A percentile compares a stretch with the other conserved stretches of the same genome.
Conservation (phyloP, 2,329 filamentous ascomycete species). For the Penicillium hesseltinei region DNA sequence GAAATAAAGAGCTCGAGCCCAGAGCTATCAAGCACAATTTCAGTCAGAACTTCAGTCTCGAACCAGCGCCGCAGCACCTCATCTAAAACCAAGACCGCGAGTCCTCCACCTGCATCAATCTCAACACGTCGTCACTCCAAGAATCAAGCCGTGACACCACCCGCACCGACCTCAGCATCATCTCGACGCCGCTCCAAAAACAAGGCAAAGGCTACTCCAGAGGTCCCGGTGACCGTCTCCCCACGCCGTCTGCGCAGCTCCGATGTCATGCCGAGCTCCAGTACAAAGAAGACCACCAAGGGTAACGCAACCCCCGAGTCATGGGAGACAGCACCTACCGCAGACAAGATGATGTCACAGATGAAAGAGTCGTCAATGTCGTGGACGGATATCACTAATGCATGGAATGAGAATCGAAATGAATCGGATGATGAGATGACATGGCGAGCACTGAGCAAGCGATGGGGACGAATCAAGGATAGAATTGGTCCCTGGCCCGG, state of each 20-base stretch:
- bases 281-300: not conserved
- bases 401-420: not conserved
- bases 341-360: conserved; percentile 5
- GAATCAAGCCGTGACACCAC: not conserved
- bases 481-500: not conserved
- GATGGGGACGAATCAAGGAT: not conserved
- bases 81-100: not conserved
- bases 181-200: not conserved
- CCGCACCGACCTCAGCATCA: not conserved
- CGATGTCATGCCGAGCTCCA: not conserved
- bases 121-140: not conserved
- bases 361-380: not conserved
- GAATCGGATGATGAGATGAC: not conserved
- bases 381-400: not conserved
- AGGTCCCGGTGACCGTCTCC: not conserved
- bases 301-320: not conserved
- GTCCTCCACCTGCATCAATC: not conserved
- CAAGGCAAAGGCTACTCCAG: not conserved
- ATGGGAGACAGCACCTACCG: not conserved
- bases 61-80: not conserved
- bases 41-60: not conserved
- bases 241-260: not conserved
- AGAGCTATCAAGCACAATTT: not conserved
- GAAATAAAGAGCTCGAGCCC: not conserved
- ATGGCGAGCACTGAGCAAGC: not conserved